Percentiles rank a stretch among this genome's conserved stretches.
Conservation (phyloP, 805 yeast species). For the Starmerella etchellsii region DNA sequence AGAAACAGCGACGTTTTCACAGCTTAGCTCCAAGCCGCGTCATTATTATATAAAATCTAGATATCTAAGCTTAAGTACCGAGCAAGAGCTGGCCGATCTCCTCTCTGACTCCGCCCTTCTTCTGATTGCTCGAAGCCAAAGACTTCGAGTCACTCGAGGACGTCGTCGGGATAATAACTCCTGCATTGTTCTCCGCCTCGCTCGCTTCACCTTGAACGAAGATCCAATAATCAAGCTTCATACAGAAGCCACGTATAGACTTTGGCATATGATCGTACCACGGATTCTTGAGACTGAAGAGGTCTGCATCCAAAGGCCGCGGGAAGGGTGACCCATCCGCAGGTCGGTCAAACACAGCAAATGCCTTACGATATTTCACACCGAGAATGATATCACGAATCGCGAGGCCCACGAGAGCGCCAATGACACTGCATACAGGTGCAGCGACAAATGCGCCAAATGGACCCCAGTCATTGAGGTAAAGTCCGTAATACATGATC, state of each 20-base stretch:
- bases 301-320: slow-evolving; percentile 11
- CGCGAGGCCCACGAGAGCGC: slow-evolving; percentile 41
- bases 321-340: slow-evolving; percentile 10
- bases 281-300: slow-evolving; percentile 12
- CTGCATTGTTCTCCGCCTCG: slow-evolving; percentile 2
- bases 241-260: background rate
- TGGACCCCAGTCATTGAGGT: slow-evolving; percentile 78
- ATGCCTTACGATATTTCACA: slow-evolving; percentile 6
- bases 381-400: slow-evolving; percentile 18
- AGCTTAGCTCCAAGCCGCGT: too few species aligned
- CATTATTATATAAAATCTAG: too few species aligned
- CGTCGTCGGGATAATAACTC: too few species aligned
- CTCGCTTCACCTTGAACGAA: slow-evolving; percentile 15
- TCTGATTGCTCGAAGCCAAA: too few species aligned
- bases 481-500: slow-evolving; percentile 53
- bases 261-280: slow-evolving; percentile 20
- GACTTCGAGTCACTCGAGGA: too few species aligned
- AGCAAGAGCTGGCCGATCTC: too few species aligned
- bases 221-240: slow-evolving; percentile 15
- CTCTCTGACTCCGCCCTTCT: too few species aligned
- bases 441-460: slow-evolving; percentile 91
- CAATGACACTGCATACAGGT: slow-evolving; percentile 62
- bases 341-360: slow-evolving; percentile 19
- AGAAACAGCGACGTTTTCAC: too few species aligned
- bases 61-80: too few species aligned